Evolutionary conservation across 495 filamentous ascomycete genomes (phyloP), one percentile per base, ranked within the genome.

Genomic region (Massariosphaeria phaeospora): DNA sequence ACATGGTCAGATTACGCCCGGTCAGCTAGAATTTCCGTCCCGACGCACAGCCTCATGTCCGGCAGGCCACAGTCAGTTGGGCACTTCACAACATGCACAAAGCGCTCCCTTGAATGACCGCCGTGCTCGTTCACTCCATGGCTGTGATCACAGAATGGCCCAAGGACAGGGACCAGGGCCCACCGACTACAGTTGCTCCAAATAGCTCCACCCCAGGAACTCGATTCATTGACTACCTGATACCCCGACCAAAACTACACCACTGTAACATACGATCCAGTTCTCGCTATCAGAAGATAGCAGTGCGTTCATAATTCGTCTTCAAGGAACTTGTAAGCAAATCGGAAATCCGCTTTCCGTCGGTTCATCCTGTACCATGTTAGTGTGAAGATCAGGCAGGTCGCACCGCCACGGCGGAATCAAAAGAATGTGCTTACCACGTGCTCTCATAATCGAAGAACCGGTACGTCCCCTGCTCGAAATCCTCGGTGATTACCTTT

Each of bases 391-490:
- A 8, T 36, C 48, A 18, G 42, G 12, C 5, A 5, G 42, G 12
- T 15, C 3, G n/a, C n/a, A 33, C 38, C n/a, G 9, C 21, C 36
- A 42, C 26, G 29, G 26, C 21, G n/a, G 33, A 17, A 38, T 27
- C 21, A 36, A 35, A 40, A 38, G 35, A 29, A 31, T 46, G 27
- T 45, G 31, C 87, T 71, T 71, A 98, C 93, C 93, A 98, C 63
- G 93, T 98, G 70, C 91, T 96, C 76, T 98, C 93, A 65, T 97
- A 98, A 70, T 98, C 93, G 72, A 98, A 98, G 74, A 98, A 98
- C 38, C 93, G 83, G 72, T 98, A 98, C 4, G 93, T 97, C 23
- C 93, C 93, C 70, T 98, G 91, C 74, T 98, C 93, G 57, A 86
- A 97, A 68, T 98, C 93, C 67, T 98, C 94, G 0, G 93, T 97